Evolutionary conservation across 495 filamentous ascomycete species (phyloP).

Genomic region (Halenospora varia): DNA sequence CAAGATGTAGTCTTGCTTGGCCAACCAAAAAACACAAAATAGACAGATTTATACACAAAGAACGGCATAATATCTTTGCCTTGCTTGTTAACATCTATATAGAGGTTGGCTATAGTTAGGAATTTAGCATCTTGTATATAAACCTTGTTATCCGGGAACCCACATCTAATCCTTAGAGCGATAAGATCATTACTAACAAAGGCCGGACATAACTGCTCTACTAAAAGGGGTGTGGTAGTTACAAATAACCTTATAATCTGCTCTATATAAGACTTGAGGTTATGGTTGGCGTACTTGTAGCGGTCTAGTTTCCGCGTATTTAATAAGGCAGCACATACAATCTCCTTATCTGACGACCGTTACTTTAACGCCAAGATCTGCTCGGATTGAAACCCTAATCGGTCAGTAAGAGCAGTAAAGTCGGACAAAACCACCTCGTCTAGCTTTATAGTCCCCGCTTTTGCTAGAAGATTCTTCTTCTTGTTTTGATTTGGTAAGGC

Average conservation of each 20-base stretch:
- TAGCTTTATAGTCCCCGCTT: background rate
- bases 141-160: slow-evolving; percentile 17
- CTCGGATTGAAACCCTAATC: background rate
- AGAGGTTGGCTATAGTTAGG: slow-evolving; percentile 29
- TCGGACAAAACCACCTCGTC: background rate
- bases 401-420: background rate
- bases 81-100: slow-evolving; percentile 16
- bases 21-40: slow-evolving; percentile 34
- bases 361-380: background rate
- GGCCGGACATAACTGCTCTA: slow-evolving; percentile 5
- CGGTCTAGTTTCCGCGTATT: slow-evolving; percentile 28
- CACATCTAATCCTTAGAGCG: slow-evolving; percentile 15
- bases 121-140: slow-evolving; percentile 20
- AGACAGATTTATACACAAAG: slow-evolving; percentile 30
- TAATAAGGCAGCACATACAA: slow-evolving; percentile 28
- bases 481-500: background rate
- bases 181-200: slow-evolving; percentile 12
- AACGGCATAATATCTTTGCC: slow-evolving; percentile 27
- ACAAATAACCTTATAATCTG: slow-evolving; percentile 24
- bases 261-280: slow-evolving; percentile 23
- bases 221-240: slow-evolving; percentile 11
- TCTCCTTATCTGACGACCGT: slow-evolving; percentile 23
- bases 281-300: slow-evolving; percentile 25
- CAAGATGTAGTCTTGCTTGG: background rate
- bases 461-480: background rate